phyloP scores from a whole-genome alignment of 306 rosid species.

The Benincasa hispida region DNA sequence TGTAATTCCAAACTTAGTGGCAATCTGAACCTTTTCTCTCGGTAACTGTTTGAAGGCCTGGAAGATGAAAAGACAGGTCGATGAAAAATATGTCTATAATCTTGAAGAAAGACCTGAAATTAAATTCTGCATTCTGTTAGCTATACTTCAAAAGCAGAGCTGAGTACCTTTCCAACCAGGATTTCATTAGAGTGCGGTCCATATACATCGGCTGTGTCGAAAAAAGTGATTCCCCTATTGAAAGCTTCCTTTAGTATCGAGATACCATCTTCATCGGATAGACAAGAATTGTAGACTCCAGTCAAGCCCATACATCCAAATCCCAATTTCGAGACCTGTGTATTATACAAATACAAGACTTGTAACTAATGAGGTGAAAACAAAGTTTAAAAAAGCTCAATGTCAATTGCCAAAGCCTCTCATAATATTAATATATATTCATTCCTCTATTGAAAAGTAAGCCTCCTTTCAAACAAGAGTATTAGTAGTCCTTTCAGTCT shows the following conservation, averaged over 20 bases:
- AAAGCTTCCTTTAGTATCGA: constrained; percentile 50
- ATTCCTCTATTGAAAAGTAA: neutral
- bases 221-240: constrained; percentile 52
- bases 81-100: neutral
- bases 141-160: neutral
- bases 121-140: neutral
- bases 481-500: neutral
- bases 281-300: constrained; percentile 38
- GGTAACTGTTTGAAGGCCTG: constrained; percentile 65
- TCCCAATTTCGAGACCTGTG: constrained; percentile 64
- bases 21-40: constrained; percentile 57
- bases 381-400: neutral
- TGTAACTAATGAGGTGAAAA: neutral
- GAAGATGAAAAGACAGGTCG: neutral
- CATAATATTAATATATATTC: neutral
- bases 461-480: neutral
- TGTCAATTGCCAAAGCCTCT: neutral
- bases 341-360: neutral
- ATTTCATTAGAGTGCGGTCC: constrained; percentile 47
- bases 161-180: constrained; percentile 55
- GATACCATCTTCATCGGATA: constrained; percentile 43
- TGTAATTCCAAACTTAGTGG: constrained; percentile 72
- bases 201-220: constrained; percentile 52
- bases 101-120: neutral
- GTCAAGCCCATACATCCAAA: constrained; percentile 57